phyloP scores from a whole-genome alignment of 78 protist species.

The Cavenderia fasciculata region DNA sequence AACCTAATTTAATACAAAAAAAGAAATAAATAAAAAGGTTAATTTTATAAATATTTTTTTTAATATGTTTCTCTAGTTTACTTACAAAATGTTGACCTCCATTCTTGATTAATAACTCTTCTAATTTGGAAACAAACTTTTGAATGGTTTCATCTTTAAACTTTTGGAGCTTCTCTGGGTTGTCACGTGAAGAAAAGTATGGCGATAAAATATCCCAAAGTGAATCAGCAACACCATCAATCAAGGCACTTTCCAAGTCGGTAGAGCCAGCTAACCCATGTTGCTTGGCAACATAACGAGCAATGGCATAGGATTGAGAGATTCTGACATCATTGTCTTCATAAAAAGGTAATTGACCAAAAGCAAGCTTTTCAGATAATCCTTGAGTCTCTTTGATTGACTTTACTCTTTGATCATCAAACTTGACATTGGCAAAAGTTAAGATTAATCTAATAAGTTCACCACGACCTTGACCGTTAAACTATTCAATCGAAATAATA shows the following conservation, averaged over 20 bases:
- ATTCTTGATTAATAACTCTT: background rate
- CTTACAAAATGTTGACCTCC: slow-evolving; percentile 9
- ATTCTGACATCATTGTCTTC: slow-evolving; percentile 8
- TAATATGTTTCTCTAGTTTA: no score
- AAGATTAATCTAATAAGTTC: slow-evolving; percentile 15
- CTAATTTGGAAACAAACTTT: background rate
- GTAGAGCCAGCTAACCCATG: slow-evolving; percentile 10
- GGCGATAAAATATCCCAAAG: slow-evolving; percentile 16
- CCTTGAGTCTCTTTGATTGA: background rate
- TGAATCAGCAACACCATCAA: background rate
- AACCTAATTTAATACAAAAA: no score
- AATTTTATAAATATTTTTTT: no score
- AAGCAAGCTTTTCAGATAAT: slow-evolving; percentile 19
- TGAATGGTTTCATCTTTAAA: background rate
- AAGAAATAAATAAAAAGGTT: no score
- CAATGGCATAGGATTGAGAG: slow-evolving; percentile 7
- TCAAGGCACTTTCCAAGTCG: background rate
- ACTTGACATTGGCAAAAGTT: background rate
- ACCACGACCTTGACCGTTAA: slow-evolving; percentile 37
- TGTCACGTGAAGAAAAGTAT: background rate
- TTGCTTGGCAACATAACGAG: slow-evolving; percentile 30
- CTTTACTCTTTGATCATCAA: background rate
- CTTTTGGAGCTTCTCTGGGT: slow-evolving; percentile 1
- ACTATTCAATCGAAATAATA: background rate
- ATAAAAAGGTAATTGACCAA: slow-evolving; percentile 45